These are phyloP conservation scores for Herpetomonas tarakana DNA, from an alignment of 208 protist genomes.

Conservation along the genomic window DNA sequence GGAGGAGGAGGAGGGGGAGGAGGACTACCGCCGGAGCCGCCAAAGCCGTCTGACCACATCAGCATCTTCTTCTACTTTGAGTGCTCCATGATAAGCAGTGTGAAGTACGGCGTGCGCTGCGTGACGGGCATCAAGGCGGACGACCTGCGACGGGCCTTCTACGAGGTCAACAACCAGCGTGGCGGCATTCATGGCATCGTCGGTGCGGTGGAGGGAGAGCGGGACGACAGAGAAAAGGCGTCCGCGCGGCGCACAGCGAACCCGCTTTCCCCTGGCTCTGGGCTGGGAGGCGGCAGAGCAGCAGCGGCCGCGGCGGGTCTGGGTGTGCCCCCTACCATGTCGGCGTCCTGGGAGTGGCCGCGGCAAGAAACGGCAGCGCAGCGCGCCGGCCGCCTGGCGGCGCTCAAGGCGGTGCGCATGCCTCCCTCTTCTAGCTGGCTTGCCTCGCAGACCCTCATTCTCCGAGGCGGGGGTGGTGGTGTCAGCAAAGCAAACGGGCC, in stretches of 20 bases:
- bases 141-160: slow-evolving; percentile 32
- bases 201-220: slow-evolving; percentile 9
- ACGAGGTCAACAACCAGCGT: slow-evolving; percentile 27
- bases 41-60: slow-evolving; percentile 13
- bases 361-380: neutral
- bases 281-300: no score
- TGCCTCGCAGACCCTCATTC: neutral
- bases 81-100: slow-evolving; percentile 46
- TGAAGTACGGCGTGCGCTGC: slow-evolving; percentile 69
- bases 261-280: no score
- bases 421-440: neutral
- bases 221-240: neutral
- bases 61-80: slow-evolving; percentile 76
- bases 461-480: neutral
- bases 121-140: slow-evolving; percentile 22
- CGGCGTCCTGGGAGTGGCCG: neutral
- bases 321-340: no score
- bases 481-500: neutral
- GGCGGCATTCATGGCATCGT: slow-evolving; percentile 30
- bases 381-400: neutral
- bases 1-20: no score
- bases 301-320: no score
- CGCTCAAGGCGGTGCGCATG: slow-evolving; percentile 9
- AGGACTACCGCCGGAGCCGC: neutral
- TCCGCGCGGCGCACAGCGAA: neutral